These are phyloP conservation scores for Castanea crenata DNA, from an alignment of 306 rosid species.

Conservation along the genomic window DNA sequence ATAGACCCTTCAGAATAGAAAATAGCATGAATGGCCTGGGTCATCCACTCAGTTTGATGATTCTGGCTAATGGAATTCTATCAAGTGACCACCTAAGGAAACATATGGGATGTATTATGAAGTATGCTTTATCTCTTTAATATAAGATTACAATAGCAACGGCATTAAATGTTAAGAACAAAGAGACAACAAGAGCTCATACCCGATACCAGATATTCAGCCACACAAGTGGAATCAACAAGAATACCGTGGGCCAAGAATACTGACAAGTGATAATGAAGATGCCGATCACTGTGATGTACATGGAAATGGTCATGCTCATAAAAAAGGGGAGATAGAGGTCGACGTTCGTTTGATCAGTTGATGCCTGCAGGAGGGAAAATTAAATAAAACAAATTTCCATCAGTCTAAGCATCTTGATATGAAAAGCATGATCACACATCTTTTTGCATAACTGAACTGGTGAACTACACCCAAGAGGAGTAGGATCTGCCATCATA, in stretches of 20 bases:
- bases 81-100: not conserved
- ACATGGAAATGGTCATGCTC: constrained; percentile 58
- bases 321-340: constrained; percentile 64
- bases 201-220: constrained; percentile 97
- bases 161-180: not conserved
- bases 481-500: not conserved
- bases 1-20: not conserved
- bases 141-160: not conserved
- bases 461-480: not conserved
- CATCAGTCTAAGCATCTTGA: not conserved
- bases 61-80: not conserved
- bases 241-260: constrained; percentile 93
- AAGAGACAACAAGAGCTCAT: constrained; percentile 22
- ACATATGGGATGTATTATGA: not conserved
- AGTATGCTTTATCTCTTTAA: not conserved
- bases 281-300: constrained; percentile 65
- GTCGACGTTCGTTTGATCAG: constrained; percentile 89
- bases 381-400: not conserved
- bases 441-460: too few relatives aligned
- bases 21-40: not conserved
- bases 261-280: constrained; percentile 69
- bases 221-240: constrained; percentile 81
- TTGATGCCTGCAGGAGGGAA: constrained; percentile 63
- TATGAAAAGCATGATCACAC: not conserved
- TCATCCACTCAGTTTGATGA: not conserved